A percentile compares a stretch with the other conserved stretches of the same genome.
phyloP scores from a whole-genome alignment of 148 eudicot species.

The Diospyros kaki region DNA sequence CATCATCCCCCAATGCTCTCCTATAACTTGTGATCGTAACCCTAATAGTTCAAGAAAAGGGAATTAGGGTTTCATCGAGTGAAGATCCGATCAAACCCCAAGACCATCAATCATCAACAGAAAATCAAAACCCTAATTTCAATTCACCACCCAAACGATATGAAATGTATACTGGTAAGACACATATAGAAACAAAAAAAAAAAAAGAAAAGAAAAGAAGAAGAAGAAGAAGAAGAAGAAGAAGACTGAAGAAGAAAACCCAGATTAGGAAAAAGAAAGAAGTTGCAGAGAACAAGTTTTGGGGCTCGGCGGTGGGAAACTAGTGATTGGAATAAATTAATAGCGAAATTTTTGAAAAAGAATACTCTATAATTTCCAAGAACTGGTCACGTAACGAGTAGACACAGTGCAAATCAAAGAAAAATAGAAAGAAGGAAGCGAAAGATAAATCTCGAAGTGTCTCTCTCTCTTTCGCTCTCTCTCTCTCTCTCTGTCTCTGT shows the following conservation, averaged over 20 bases:
- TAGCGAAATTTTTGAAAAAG: neutral
- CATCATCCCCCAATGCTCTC: neutral
- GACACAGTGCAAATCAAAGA: slow-evolving; percentile 1
- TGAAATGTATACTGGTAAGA: neutral
- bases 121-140: neutral
- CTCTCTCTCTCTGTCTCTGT: slow-evolving; percentile 3
- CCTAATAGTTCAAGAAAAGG: slow-evolving; percentile 9
- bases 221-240: neutral
- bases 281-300: neutral
- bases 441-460: neutral
- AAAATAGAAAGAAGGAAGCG: slow-evolving; percentile 10
- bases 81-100: slow-evolving; percentile 15
- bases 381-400: slow-evolving; percentile 9
- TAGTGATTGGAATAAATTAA: neutral
- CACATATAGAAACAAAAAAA: neutral
- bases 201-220: neutral
- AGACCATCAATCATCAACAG: slow-evolving; percentile 5
- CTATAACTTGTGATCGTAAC: slow-evolving; percentile 15
- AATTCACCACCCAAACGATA: neutral
- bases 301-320: neutral
- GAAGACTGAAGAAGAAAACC: neutral
- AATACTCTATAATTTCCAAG: neutral
- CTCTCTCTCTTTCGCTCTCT: slow-evolving; percentile 13
- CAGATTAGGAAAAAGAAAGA: neutral
- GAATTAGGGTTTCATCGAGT: slow-evolving; percentile 10